Base-by-base conservation (phyloP, 2,329 filamentous ascomycete genomes). In the Hirsutella rhossiliensis region DNA sequence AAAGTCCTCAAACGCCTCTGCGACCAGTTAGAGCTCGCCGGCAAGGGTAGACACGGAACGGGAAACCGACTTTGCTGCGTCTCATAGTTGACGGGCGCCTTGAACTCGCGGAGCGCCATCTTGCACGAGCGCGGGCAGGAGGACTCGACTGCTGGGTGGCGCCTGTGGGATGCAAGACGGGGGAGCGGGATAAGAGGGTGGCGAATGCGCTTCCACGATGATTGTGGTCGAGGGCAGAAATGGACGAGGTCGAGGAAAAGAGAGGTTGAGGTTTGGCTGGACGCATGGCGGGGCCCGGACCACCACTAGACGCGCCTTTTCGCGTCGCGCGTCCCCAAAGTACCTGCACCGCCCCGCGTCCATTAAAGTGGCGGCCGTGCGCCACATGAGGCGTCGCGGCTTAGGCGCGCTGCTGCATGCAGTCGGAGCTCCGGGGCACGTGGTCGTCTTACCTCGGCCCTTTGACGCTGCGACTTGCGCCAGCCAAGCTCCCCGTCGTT, bases 81-180 rank as follows among this genome's bases (percentile, higher is more conserved):
- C 57, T 81, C 77, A 68, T 98, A 98, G 63, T 94, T 82, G 56
- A 95, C 87, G 42, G 84, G 78, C 54, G 81, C 74, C 60, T 76
- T 81, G 64, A 83, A 84, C 52, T 84, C 82, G 58, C 88, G 77
- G 59, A 96, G 84, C 74, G 88, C 84, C 90, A 96, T 96, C 53
- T 51, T 67, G 58, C 52, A 48, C 43, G 43, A 48, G 52, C 2
- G 3, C 17, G 18, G 27, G 9, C 15, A 9, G 23, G 12, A n/a
- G 23, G 8, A 12, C 9, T 28, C 38, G 20, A n/a, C 6, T 3
- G 13, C 11, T 48, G 40, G 49, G 38, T 50, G 45, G 45, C 47
- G 36, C 48, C 45, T 43, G 47, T 49, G 18, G 34, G 17, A 6
- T 17, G n/a, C 15, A 17, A 11, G 34, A 17, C 11, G 34, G 34